These are phyloP conservation scores for Aeminium ludgeri DNA, from an alignment of 495 filamentous ascomycete species.

Conservation along the genomic window DNA sequence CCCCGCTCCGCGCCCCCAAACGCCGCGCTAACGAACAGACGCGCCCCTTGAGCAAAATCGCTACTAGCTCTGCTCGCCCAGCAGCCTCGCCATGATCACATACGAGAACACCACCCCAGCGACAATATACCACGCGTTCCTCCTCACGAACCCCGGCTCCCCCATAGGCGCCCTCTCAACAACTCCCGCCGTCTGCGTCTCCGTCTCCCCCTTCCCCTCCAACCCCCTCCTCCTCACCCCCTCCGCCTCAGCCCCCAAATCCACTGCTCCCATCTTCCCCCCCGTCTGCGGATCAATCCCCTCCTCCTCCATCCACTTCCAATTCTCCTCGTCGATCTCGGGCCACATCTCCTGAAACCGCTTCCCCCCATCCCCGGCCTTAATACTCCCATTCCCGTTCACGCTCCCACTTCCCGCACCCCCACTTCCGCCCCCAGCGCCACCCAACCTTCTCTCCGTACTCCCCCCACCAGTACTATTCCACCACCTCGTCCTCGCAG, in stretches of 20 bases:
- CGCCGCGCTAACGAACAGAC: conserved; percentile 1
- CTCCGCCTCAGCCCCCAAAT: conserved; percentile 42
- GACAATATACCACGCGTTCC: conserved; percentile 57
- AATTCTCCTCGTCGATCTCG: conserved; percentile 80
- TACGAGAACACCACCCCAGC: conserved; percentile 56
- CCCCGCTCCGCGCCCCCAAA: background rate
- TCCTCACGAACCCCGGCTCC: conserved; percentile 61
- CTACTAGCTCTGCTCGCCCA: conserved; percentile 31
- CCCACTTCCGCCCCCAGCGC: no score
- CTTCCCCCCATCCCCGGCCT: conserved; percentile 76
- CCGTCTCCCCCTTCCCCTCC: no score
- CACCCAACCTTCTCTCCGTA: conserved; percentile 33
- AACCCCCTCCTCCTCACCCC: conserved; percentile 48
- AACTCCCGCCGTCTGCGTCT: conserved; percentile 54
- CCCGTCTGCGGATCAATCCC: conserved; percentile 68
- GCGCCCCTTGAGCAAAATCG: background rate
- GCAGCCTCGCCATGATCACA: conserved; percentile 59
- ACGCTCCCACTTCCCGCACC: conserved; percentile 19
- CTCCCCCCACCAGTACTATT: conserved; percentile 92
- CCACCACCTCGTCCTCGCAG: conserved; percentile 80
- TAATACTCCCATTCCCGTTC: conserved; percentile 46
- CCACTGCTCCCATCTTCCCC: conserved; percentile 21
- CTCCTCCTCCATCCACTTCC: conserved; percentile 77
- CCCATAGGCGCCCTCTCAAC: no score
- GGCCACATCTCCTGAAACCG: conserved; percentile 84